Evolutionary conservation across 306 rosid genomes (phyloP), one percentile per base, ranked within the genome.

Genomic region (Coriaria nepalensis): DNA sequence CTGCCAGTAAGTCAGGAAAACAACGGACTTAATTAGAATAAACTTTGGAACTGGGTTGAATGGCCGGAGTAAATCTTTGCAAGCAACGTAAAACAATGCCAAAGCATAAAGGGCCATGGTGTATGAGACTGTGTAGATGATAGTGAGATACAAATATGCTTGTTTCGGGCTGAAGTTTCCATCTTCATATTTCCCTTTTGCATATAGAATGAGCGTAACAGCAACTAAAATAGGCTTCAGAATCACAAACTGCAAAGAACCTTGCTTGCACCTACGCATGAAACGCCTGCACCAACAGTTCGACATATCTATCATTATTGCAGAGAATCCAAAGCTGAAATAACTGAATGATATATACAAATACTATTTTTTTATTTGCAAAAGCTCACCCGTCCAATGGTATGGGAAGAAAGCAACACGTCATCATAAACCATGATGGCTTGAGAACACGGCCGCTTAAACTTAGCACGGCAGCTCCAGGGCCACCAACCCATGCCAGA

Each of bases 1-100:
- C 97, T 88, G 97, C 97, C 97, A 88, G 73, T 88, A 88, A 60
- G 97, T 88, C 85, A 83, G 77, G 80, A 88, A 88, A 46, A 88
- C 97, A 7, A 88, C 97, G 33, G 97, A 88, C 60, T 88, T 88
- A 55, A 88, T 88, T 40, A 88, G 78, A 53, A 88, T 68, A 50
- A 88, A 88, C 80, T 88, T 88, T 6, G 97, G 97, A 36, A 88
- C 95, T 39, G 95, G 97, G 67, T 88, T 88, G 68, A 88, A 88
- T 46, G 97, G 97, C 73, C 81, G 97, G 57, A 88, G 97, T 45
- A 88, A 82, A 76, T 81, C 95, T 77, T 72, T 83, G 81, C 97
- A 88, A 46, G 97, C 97, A 72, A 88, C 61, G 50, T 88, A 88
- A 70, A 88, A 88, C 78, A 88, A 62, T 20, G 82, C 90, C 68